phyloP scores from a whole-genome alignment of 148 eudicot species.

The Silene uniflora region DNA sequence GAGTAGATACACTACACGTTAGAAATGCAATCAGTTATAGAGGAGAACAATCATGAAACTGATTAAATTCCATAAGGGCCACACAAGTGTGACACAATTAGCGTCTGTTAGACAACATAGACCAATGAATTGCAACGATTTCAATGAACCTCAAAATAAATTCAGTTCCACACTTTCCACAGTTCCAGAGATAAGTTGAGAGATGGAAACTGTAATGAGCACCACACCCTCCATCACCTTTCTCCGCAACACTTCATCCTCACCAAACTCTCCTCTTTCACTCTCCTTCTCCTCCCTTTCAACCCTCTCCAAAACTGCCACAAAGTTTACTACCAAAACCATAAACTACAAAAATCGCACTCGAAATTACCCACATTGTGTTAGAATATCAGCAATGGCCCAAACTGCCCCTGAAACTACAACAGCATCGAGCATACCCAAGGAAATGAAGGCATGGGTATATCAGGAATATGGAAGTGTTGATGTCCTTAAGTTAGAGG shows the following conservation, averaged over 20 bases:
- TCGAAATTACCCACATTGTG: not conserved
- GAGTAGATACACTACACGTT: too few species aligned
- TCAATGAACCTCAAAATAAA: not conserved
- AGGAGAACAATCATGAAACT: too few species aligned
- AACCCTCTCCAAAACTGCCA: slow-evolving; percentile 15
- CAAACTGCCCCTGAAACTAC: slow-evolving; percentile 52
- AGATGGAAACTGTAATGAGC: slow-evolving; percentile 19
- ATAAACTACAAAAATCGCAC: not conserved
- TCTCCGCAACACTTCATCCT: not conserved
- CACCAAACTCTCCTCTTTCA: slow-evolving; percentile 11
- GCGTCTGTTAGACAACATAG: too few species aligned
- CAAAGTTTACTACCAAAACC: not conserved
- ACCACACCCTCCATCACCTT: slow-evolving; percentile 4
- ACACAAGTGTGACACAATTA: too few species aligned
- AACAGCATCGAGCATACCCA: slow-evolving; percentile 36
- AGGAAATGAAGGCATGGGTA: slow-evolving; percentile 85
- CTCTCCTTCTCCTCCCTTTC: slow-evolving; percentile 22
- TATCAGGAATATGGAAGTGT: slow-evolving; percentile 83
- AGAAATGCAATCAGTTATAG: too few species aligned
- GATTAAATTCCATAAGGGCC: too few species aligned
- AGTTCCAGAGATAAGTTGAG: not conserved
- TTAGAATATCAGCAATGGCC: slow-evolving; percentile 44
- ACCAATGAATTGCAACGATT: not conserved
- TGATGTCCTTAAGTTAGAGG: slow-evolving; percentile 63
- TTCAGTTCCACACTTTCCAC: not conserved